A percentile compares a stretch with the other conserved stretches of the same genome.
Evolutionary conservation across 441 rosid species (phyloP).

Genomic region (Populus tomentosa): DNA sequence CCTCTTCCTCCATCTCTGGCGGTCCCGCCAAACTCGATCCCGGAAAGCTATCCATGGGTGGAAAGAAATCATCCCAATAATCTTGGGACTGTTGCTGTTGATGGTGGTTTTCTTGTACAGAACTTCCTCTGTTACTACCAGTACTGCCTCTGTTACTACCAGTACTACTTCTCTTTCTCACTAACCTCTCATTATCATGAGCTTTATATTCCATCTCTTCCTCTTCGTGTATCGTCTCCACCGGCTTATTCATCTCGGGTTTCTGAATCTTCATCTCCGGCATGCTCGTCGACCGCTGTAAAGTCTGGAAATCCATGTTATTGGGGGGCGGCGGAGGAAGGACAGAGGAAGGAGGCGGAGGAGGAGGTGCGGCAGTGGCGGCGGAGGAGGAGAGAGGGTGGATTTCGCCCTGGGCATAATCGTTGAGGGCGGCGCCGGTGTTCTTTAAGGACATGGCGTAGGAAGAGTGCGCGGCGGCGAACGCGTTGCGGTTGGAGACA

Average conservation of each 20-base stretch:
- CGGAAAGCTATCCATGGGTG: slow-evolving; percentile 40
- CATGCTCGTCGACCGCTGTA: slow-evolving; percentile 74
- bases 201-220: slow-evolving; percentile 45
- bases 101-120: slow-evolving; percentile 1
- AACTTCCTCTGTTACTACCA: slow-evolving; percentile 19
- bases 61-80: slow-evolving; percentile 42
- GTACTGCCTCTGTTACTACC: slow-evolving; percentile 16
- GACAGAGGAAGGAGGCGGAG: slow-evolving; percentile 9
- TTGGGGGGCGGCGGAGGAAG: slow-evolving; percentile 52
- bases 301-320: slow-evolving; percentile 18
- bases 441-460: slow-evolving; percentile 68
- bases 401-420: slow-evolving; percentile 64
- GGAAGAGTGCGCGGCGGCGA: slow-evolving; percentile 89
- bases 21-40: slow-evolving; percentile 48
- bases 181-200: slow-evolving; percentile 37
- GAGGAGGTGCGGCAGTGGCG: slow-evolving; percentile 28
- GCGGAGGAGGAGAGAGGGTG: slow-evolving; percentile 10
- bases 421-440: slow-evolving; percentile 91
- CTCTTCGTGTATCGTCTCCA: slow-evolving; percentile 51
- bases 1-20: slow-evolving; percentile 24
- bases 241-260: slow-evolving; percentile 26
- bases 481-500: slow-evolving; percentile 67
- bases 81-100: slow-evolving; percentile 15
- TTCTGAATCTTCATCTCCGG: slow-evolving; percentile 66
- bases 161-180: slow-evolving; percentile 46